These are phyloP conservation scores for Epichloe coenophiala DNA, from an alignment of 2,329 filamentous ascomycete genomes.

Conservation along the genomic window DNA sequence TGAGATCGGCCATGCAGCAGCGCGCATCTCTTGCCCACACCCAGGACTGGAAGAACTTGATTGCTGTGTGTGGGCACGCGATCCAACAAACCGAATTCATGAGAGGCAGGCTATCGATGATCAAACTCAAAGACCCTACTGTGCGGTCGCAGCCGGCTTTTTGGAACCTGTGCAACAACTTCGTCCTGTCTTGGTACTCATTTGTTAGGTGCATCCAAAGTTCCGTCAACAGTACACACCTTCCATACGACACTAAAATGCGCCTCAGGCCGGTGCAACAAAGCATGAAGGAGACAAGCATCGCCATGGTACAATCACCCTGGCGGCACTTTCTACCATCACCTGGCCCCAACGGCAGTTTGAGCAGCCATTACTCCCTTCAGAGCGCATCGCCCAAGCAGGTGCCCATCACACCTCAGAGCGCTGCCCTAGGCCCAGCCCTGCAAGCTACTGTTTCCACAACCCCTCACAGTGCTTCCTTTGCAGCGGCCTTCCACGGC, in stretches of 20 bases:
- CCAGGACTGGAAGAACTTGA: constrained; percentile 55
- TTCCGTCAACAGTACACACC: constrained; percentile 34
- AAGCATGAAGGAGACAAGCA: constrained; percentile 66
- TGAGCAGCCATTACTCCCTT: constrained; percentile 11
- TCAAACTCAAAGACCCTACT: constrained; percentile 75
- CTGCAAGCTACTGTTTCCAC: constrained; percentile 80
- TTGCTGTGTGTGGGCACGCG: constrained; percentile 56
- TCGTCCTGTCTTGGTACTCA: constrained; percentile 56
- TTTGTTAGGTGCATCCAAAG: constrained; percentile 48
- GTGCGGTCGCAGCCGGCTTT: constrained; percentile 50
- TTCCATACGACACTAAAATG: constrained; percentile 54
- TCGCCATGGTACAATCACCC: constrained; percentile 50
- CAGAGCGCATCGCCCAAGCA: constrained; percentile 17
- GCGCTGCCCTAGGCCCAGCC: constrained; percentile 76
- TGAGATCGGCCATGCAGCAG: constrained; percentile 49
- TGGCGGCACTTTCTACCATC: constrained; percentile 34
- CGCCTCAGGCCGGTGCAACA: constrained; percentile 71
- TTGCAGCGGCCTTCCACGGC: constrained; percentile 39
- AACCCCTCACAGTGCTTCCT: constrained; percentile 46
- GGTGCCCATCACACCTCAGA: constrained; percentile 72
- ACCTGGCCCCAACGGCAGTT: constrained; percentile 7
- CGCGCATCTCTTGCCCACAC: constrained; percentile 45
- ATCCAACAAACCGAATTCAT: constrained; percentile 63
- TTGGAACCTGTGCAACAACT: constrained; percentile 61
- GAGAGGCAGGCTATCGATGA: constrained; percentile 56